A percentile compares a stretch with the other conserved stretches of the same genome.
These are phyloP conservation scores for Schizothecium vesticola DNA, from an alignment of 495 filamentous ascomycete genomes.

Conservation along the genomic window DNA sequence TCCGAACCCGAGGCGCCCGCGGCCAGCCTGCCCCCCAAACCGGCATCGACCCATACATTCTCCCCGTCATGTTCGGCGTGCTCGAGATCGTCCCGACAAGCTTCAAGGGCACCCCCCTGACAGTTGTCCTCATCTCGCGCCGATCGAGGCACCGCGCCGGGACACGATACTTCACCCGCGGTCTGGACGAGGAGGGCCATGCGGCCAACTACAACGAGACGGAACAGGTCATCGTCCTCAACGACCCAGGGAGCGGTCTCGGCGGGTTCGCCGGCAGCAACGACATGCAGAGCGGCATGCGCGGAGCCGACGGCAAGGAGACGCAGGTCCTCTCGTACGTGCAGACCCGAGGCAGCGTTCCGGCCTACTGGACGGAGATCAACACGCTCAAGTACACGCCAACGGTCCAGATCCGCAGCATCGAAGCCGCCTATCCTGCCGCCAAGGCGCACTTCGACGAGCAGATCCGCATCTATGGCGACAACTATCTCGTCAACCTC, in stretches of 20 bases:
- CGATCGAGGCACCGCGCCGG: conserved; percentile 80
- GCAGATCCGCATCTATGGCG: conserved; percentile 86
- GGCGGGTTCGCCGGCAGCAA: conserved; percentile 77
- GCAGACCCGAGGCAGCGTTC: conserved; percentile 91
- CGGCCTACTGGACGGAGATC: conserved; percentile 91
- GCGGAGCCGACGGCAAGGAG: conserved; percentile 55
- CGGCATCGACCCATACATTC: conserved; percentile 82
- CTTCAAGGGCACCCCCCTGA: conserved; percentile 76
- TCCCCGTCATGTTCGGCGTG: conserved; percentile 93
- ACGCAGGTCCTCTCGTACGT: conserved; percentile 89
- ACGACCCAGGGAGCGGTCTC: conserved; percentile 64
- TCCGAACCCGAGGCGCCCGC: conserved; percentile 51
- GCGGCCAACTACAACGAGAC: conserved; percentile 98
- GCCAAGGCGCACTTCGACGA: conserved; percentile 84
- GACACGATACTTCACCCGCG: conserved; percentile 90
- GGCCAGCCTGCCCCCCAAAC: conserved; percentile 63
- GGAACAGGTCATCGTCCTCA: conserved; percentile 82
- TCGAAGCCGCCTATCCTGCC: conserved; percentile 74
- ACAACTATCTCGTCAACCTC: conserved; percentile 93
- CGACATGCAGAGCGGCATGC: conserved; percentile 65
- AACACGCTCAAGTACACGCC: conserved; percentile 87
- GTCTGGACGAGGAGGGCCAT: conserved; percentile 87
- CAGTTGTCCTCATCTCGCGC: conserved; percentile 80
- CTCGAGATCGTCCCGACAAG: conserved; percentile 76
- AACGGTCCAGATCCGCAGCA: conserved; percentile 75